Evolutionary conservation across 192 early-diverging fungal genomes (phyloP).

Genomic region (Backusella parvicylindrica): DNA sequence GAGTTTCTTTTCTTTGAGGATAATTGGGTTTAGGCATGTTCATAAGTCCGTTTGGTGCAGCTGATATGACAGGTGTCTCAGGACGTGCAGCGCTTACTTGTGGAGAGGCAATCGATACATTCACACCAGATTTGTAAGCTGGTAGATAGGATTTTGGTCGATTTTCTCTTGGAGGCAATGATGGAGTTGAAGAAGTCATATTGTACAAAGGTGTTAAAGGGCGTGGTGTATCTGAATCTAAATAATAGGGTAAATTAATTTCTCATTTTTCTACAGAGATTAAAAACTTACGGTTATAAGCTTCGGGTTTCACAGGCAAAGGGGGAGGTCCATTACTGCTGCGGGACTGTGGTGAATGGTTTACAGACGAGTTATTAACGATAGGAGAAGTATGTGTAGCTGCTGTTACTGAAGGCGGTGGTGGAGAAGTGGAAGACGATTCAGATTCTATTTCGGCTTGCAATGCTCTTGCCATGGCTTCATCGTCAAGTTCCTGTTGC

Average conservation of each 20-base stretch:
- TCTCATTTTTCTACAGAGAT: neutral
- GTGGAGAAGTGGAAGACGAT: neutral
- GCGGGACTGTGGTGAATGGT: neutral
- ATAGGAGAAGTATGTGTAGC: neutral
- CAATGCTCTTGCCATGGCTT: slow-evolving; percentile 3
- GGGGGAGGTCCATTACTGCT: neutral
- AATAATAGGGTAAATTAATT: neutral
- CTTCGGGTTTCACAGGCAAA: slow-evolving; percentile 5
- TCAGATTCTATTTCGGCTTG: slow-evolving; percentile 8
- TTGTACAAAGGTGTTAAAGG: neutral
- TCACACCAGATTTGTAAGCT: neutral
- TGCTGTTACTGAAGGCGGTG: neutral
- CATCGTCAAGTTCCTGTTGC: slow-evolving; percentile 6
- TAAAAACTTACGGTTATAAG: slow-evolving; percentile 6
- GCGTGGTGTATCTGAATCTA: neutral
- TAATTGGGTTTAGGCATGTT: neutral
- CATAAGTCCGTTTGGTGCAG: neutral
- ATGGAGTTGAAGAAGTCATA: neutral
- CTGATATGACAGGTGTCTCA: slow-evolving; percentile 1
- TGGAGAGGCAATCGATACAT: neutral
- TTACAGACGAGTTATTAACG: neutral
- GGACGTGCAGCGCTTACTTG: neutral
- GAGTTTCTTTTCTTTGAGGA: neutral
- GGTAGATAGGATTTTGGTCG: neutral
- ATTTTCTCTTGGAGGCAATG: neutral